A percentile compares a stretch with the other conserved stretches of the same genome.
phyloP scores from a whole-genome alignment of 192 early-diverging fungal genomes.

The Geranomyces michiganensis region DNA sequence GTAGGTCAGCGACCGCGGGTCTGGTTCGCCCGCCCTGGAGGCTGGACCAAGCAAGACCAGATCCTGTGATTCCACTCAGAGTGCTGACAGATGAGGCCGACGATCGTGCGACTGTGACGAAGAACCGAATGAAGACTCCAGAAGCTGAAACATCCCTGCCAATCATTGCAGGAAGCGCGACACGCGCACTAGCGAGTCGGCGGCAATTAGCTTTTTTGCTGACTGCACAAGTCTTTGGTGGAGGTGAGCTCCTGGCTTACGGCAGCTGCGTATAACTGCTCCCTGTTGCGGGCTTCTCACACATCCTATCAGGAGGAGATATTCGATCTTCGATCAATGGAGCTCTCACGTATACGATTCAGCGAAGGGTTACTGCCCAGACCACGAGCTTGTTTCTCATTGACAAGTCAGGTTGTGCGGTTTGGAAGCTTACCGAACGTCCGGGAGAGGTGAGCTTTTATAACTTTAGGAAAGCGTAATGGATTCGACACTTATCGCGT shows the following conservation, averaged over 20 bases:
- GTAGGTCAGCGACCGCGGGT: background rate
- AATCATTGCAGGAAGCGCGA: no score
- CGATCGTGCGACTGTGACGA: slow-evolving; percentile 1
- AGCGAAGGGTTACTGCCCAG: slow-evolving; percentile 5
- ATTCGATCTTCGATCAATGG: slow-evolving; percentile 14
- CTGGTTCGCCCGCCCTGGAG: slow-evolving; percentile 1
- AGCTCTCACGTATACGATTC: slow-evolving; percentile 7
- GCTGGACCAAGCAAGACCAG: slow-evolving; percentile 5
- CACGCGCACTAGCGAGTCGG: no score
- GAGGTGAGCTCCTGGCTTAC: background rate
- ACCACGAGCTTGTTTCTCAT: slow-evolving; percentile 13
- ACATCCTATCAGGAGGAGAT: slow-evolving; percentile 5
- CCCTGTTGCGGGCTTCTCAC: background rate
- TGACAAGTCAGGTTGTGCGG: background rate
- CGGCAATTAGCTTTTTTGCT: slow-evolving; percentile 3
- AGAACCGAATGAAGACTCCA: background rate
- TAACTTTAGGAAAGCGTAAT: background rate
- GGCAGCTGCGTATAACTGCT: background rate
- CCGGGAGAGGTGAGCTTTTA: slow-evolving; percentile 14
- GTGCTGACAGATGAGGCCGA: background rate
- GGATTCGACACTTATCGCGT: background rate
- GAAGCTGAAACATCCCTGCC: background rate
- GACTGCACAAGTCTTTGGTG: slow-evolving; percentile 7
- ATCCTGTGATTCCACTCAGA: background rate
- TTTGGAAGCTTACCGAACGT: slow-evolving; percentile 27